These are phyloP conservation scores for Pythium brachiatum DNA, from an alignment of 352 stramenopile genomes.

Conservation along the genomic window DNA sequence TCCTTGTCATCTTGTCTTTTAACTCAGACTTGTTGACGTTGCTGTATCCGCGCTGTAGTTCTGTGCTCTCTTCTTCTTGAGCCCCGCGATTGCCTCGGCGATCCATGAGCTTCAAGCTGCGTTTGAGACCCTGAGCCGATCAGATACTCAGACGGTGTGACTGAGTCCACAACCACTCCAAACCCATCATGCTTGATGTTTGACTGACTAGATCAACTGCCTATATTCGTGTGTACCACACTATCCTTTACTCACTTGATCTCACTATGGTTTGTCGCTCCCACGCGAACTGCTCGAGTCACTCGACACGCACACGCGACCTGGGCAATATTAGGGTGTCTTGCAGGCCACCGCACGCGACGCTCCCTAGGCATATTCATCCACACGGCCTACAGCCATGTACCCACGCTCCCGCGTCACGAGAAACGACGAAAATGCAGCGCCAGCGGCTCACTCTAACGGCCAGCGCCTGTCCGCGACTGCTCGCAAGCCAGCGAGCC, in stretches of 20 bases:
- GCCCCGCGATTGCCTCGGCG: slow-evolving; percentile 26
- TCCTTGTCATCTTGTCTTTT: background rate
- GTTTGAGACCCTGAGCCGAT: slow-evolving; percentile 34
- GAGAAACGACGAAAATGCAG: slow-evolving; percentile 25
- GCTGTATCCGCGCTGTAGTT: slow-evolving; percentile 50
- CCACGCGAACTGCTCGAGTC: background rate
- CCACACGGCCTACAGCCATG: slow-evolving; percentile 2
- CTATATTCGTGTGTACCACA: slow-evolving; percentile 2
- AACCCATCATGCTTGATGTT: background rate
- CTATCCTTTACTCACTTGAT: slow-evolving; percentile 1
- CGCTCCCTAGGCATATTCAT: background rate
- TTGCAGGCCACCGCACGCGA: background rate
- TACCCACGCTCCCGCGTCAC: slow-evolving; percentile 13
- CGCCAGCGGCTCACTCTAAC: slow-evolving; percentile 7
- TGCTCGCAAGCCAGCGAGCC: slow-evolving; percentile 6
- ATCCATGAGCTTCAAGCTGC: slow-evolving; percentile 46
- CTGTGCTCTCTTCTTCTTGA: slow-evolving; percentile 51
- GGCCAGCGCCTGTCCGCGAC: background rate
- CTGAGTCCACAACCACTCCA: background rate
- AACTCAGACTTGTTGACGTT: too few species aligned
- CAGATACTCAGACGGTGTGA: slow-evolving; percentile 3
- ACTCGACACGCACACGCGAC: background rate
- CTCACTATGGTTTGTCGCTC: slow-evolving; percentile 1
- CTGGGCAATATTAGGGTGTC: background rate
- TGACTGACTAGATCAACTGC: background rate